Base-by-base conservation (phyloP, 805 yeast genomes). In the Yarrowia osloensis region DNA sequence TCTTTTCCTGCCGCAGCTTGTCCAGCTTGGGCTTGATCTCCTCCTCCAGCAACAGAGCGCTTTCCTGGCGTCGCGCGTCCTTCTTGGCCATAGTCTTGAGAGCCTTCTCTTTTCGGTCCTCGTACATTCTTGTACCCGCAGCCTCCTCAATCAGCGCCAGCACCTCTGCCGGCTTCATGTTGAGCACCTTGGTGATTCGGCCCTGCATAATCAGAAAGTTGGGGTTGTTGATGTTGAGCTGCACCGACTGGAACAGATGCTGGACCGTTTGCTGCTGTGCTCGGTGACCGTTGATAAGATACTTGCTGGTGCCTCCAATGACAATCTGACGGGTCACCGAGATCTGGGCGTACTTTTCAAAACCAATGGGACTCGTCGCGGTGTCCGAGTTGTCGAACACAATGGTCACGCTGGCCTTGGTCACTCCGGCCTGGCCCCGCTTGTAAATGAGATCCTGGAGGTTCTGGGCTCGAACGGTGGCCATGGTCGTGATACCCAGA, bases 171-270 rank as follows among this genome's bases (percentile, higher is more conserved):
- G 99, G 96, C 73, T 90, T 91, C 98, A 95, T 95, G 76, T 95
- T 95, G 73, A 95, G 82, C 70, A 95, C 98, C 76, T 95, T 94
- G 37, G 99, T 96, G 78, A 96, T 95, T 75, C 92, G 91, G 69
- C 99, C 99, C 78, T 95, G 99, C 99, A 96, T 95, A 74, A 95
- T 95, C 72, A 95, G 82, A 78, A 95, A 95, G 76, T 95, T 95
- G 35, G 99, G 99, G 75, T 94, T 95, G 77, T 95, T 95, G 76
- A 95, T 94, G 75, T 95, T 95, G 70, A 95, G 83, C 78, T 95
- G 99, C 24, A 96, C 97, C 19, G 96, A 88, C 76, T 94, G 98
- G 76, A 96, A 93, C 65, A 96, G 78, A 72, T 89, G 93, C 67
- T 92, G 82, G 1, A 95, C 97, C 12, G 95, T 89, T 71, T 89